Base-by-base conservation (phyloP, 2,329 filamentous ascomycete genomes). In the Nemania serpens region DNA sequence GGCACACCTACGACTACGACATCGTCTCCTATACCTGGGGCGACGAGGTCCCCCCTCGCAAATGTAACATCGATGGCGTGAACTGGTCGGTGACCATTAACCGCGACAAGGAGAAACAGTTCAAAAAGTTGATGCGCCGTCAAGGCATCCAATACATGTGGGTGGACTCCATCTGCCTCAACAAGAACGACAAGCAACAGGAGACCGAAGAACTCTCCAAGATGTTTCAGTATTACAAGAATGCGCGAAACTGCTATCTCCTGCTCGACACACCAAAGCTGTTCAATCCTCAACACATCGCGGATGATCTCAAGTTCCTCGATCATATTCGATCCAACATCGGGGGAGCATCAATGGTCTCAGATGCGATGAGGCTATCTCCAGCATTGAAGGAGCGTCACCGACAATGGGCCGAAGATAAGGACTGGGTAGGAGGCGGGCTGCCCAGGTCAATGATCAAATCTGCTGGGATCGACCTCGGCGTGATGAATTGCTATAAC, bases 241-340 rank as follows among this genome's bases (percentile, higher is more conserved):
- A 47, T 12, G 62, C 62, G 1, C 25, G 13, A 10, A 62, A 41
- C n/a, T 66, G 64, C 20, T 61, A 63, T 42, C 68, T 75, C 25
- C 52, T 75, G 55, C 59, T 75, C 45, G 70, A 74, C n/a, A 74
- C 74, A 69, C 58, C 63, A 2, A 62, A 71, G 42, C 64, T 68
- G 6, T 75, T 71, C 71, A 53, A 72, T 41, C 71, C 73, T 15
- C 65, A 71, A 53, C 59, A 66, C 20, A 71, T 75, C 48, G 69
- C 74, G 5, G 64, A 71, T 20, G 65, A 74, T 57, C 61, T 75
- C 9, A 69, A 69, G 58, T 69, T 74, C 34, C 51, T 75, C 33
- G 71, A 71, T 49, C 73, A 75, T 76, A 79, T 69, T 73, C 75
- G 33, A 71, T 85, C 33, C 15, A 56, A 56, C n/a, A 57, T 63